Conservation (phyloP, 129 eudicot species). For the Escallonia rubra region DNA sequence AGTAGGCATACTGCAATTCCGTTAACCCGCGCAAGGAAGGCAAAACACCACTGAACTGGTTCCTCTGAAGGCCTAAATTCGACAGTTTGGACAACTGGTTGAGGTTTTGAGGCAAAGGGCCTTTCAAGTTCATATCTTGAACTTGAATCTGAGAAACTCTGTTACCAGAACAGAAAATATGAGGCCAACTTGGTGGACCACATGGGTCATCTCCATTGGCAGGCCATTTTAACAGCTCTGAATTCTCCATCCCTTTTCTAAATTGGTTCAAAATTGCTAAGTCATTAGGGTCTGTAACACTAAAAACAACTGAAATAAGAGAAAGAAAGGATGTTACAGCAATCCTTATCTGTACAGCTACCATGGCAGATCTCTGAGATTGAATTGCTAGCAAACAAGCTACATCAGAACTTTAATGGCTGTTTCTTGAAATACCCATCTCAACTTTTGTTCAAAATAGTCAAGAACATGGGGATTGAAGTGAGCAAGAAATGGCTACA, state of each 20-base stretch:
- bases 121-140: slow-evolving; percentile 59
- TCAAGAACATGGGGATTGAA: slow-evolving; percentile 21
- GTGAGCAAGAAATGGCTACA: slow-evolving; percentile 10
- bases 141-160: slow-evolving; percentile 94
- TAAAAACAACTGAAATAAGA: slow-evolving; percentile 27
- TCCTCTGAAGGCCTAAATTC: slow-evolving; percentile 81
- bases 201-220: slow-evolving; percentile 72
- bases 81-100: slow-evolving; percentile 60
- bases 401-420: slow-evolving; percentile 2
- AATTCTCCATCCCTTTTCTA: slow-evolving; percentile 66
- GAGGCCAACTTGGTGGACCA: slow-evolving; percentile 85
- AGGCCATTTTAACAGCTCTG: slow-evolving; percentile 91
- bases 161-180: slow-evolving; percentile 44
- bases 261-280: slow-evolving; percentile 61
- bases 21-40: slow-evolving; percentile 80
- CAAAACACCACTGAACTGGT: slow-evolving; percentile 61
- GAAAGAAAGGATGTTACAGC: slow-evolving; percentile 13
- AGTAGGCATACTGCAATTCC: slow-evolving; percentile 53
- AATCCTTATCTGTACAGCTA: slow-evolving; percentile 18
- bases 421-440: slow-evolving; percentile 19
- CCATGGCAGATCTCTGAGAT: slow-evolving; percentile 22
- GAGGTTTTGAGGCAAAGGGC: slow-evolving; percentile 61
- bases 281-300: slow-evolving; percentile 77
- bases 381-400: neutral
- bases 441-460: slow-evolving; percentile 11